These are phyloP conservation scores for Diaporthe sp. DNA, from an alignment of 2,329 filamentous ascomycete species.

Conservation along the genomic window DNA sequence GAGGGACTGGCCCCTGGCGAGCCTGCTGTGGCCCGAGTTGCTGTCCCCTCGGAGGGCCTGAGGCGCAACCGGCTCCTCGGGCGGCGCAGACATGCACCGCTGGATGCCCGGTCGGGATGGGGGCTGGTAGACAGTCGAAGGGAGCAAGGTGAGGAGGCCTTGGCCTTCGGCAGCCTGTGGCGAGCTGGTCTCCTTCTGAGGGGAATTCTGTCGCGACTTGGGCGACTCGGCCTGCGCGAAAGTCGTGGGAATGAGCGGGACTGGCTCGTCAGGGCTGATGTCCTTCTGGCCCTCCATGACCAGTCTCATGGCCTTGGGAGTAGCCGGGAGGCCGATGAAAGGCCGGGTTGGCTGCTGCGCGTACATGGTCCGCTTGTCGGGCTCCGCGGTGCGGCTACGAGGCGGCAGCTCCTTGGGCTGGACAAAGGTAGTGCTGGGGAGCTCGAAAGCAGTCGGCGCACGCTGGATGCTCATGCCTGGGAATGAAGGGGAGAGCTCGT, in stretches of 20 bases:
- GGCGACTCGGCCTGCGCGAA: constrained; percentile 61
- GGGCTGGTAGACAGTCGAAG: constrained; percentile 72
- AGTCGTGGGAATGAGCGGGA: constrained; percentile 65
- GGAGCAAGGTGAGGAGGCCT: constrained; percentile 61
- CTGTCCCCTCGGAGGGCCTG: constrained; percentile 48
- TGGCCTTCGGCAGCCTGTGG: constrained; percentile 9
- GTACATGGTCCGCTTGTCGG: constrained; percentile 67
- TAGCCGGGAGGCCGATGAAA: constrained; percentile 86
- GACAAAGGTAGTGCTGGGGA: constrained; percentile 57
- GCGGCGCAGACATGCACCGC: constrained; percentile 74
- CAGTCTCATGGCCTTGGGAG: constrained; percentile 90
- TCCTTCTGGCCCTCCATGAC: constrained; percentile 69
- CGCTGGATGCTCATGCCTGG: constrained; percentile 44
- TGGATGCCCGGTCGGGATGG: constrained; percentile 64
- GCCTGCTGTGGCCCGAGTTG: constrained; percentile 37
- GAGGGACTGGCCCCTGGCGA: constrained; percentile 48
- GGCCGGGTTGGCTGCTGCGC: constrained; percentile 56
- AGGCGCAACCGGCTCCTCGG: constrained; percentile 58
- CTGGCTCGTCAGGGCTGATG: constrained; percentile 59
- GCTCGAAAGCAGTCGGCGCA: constrained; percentile 54
- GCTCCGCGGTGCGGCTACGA: constrained; percentile 77
- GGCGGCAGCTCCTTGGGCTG: constrained; percentile 61
- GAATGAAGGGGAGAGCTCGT: constrained; percentile 60
- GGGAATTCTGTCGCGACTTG: constrained; percentile 48
- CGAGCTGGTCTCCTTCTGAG: constrained; percentile 47